Percentiles rank a stretch among this genome's conserved stretches.
phyloP scores from a whole-genome alignment of 163 green algal genomes.

The Chlorella variabilis region DNA sequence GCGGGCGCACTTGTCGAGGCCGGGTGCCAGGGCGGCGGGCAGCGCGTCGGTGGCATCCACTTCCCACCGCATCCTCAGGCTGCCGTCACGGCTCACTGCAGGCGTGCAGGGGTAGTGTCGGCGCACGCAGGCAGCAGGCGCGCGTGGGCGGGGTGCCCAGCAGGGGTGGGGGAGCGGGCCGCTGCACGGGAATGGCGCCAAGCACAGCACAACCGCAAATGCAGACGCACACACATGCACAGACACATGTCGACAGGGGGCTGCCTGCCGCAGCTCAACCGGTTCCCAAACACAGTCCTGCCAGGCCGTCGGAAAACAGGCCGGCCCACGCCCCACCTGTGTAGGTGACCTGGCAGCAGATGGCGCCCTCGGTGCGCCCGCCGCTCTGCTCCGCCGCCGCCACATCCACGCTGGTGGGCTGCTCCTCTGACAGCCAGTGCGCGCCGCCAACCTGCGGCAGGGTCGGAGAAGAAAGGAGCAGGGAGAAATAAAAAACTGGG shows the following conservation, averaged over 20 bases:
- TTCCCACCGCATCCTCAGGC: slow-evolving; percentile 56
- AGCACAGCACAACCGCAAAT: no score
- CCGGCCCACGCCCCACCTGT: slow-evolving; percentile 36
- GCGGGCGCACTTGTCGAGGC: slow-evolving; percentile 55
- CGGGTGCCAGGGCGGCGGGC: slow-evolving; percentile 54
- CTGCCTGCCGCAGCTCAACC: no score
- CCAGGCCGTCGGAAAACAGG: no score
- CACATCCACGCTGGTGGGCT: slow-evolving; percentile 7
- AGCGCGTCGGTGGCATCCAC: slow-evolving; percentile 73
- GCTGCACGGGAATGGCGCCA: no score
- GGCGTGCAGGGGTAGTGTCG: neutral
- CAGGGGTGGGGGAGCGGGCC: no score
- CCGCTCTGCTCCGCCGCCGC: neutral
- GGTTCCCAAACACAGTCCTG: neutral
- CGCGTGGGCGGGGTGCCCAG: neutral
- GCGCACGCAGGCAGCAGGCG: no score
- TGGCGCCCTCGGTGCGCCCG: slow-evolving; percentile 9
- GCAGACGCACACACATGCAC: no score
- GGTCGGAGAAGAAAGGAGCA: neutral
- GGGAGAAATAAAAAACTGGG: no score
- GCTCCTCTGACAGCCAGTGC: slow-evolving; percentile 46
- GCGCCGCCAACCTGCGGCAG: slow-evolving; percentile 37
- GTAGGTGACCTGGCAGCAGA: slow-evolving; percentile 15
- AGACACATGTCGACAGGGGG: no score
- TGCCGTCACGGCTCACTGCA: slow-evolving; percentile 15